Conservation (phyloP, 2,329 filamentous ascomycete genomes). For the Aspergillus sp. region DNA sequence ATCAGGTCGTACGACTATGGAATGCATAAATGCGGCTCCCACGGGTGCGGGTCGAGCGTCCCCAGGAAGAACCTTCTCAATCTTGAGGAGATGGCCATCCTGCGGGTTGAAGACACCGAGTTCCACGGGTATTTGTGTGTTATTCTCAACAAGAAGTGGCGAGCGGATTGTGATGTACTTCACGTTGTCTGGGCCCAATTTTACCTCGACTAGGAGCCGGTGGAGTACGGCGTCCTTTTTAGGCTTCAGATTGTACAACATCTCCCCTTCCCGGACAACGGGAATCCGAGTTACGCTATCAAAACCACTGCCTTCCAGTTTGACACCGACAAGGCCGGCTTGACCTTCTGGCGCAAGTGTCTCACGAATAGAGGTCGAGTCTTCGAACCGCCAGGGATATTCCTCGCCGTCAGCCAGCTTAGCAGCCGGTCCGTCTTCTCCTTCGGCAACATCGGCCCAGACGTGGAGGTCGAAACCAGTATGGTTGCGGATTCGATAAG, state of each 20-base stretch:
- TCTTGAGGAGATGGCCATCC: slow-evolving; percentile 88
- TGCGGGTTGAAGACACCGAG: slow-evolving; percentile 85
- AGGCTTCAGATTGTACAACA: slow-evolving; percentile 82
- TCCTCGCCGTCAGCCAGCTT: slow-evolving; percentile 87
- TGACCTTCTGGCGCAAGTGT: slow-evolving; percentile 81
- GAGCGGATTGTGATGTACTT: slow-evolving; percentile 97
- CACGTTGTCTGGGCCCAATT: slow-evolving; percentile 88
- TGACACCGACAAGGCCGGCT: slow-evolving; percentile 75
- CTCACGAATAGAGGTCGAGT: slow-evolving; percentile 94
- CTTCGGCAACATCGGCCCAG: slow-evolving; percentile 74
- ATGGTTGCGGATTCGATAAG: slow-evolving; percentile 91
- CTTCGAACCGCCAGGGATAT: slow-evolving; percentile 93
- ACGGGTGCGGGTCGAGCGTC: slow-evolving; percentile 88
- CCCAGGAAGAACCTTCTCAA: slow-evolving; percentile 94
- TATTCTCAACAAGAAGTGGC: slow-evolving; percentile 88
- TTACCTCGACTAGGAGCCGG: slow-evolving; percentile 87
- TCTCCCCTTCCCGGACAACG: slow-evolving; percentile 92
- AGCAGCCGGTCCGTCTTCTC: slow-evolving; percentile 64
- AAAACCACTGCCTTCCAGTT: slow-evolving; percentile 90
- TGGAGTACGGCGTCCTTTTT: slow-evolving; percentile 83
- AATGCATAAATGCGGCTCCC: slow-evolving; percentile 87
- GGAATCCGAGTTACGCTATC: slow-evolving; percentile 85
- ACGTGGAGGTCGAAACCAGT: slow-evolving; percentile 89
- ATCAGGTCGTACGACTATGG: slow-evolving; percentile 82
- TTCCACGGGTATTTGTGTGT: slow-evolving; percentile 94